Evolutionary conservation across 129 eudicot species (phyloP).

Genomic region (Escallonia rubra): DNA sequence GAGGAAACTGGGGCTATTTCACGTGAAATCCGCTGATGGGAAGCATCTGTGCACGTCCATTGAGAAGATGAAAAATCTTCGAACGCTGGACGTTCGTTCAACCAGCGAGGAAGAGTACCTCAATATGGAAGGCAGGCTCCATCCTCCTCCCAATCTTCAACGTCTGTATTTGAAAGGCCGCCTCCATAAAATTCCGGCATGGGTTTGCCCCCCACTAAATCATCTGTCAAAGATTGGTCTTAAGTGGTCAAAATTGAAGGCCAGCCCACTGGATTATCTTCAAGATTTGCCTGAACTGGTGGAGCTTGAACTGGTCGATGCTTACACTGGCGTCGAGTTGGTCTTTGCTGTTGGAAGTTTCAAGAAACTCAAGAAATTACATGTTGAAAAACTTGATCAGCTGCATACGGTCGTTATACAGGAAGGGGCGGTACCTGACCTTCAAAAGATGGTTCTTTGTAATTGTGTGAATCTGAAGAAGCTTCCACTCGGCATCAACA

Average conservation of each 20-base stretch:
- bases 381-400: slow-evolving; percentile 6
- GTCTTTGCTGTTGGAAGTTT: slow-evolving; percentile 14
- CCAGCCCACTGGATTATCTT: slow-evolving; percentile 16
- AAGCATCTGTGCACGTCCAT: slow-evolving; percentile 12
- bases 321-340: slow-evolving; percentile 14
- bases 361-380: slow-evolving; percentile 16
- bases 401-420: neutral
- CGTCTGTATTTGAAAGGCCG: slow-evolving; percentile 19
- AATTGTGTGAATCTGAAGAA: neutral
- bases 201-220: slow-evolving; percentile 11
- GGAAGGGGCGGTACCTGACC: slow-evolving; percentile 20
- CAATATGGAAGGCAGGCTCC: slow-evolving; percentile 3
- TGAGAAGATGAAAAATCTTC: slow-evolving; percentile 3
- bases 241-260: slow-evolving; percentile 14
- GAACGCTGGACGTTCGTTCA: slow-evolving; percentile 2
- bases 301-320: slow-evolving; percentile 20
- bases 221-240: slow-evolving; percentile 5
- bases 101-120: slow-evolving; percentile 11
- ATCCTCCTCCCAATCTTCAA: slow-evolving; percentile 5
- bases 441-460: slow-evolving; percentile 10
- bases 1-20: neutral
- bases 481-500: too few species aligned
- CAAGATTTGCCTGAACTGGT: slow-evolving; percentile 15
- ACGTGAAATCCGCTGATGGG: slow-evolving; percentile 9
- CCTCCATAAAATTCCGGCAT: slow-evolving; percentile 2